Evolutionary conservation across 2,329 filamentous ascomycete species (phyloP), one percentile per base, ranked within the genome.

Genomic region (Colletotrichum destructivum): DNA sequence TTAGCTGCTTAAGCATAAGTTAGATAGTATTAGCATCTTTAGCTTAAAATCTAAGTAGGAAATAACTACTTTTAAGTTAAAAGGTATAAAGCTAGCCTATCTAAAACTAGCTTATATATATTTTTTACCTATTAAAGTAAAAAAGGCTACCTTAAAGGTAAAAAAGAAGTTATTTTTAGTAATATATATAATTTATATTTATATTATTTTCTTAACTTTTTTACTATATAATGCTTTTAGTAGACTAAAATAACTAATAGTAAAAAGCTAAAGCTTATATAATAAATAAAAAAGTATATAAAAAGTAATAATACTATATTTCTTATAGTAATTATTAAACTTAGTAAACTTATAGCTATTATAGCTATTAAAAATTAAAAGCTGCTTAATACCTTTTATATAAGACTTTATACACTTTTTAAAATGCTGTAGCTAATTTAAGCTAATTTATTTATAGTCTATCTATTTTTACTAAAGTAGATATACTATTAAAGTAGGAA

Each of bases 271-370:
- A 42, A 35, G 11, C n/a, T 51, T 63, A 52, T 52, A 51, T 54
- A 63, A 63, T 13, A 40, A 21, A 16, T 52, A 52, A 21, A 11
- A 11, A 49, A 2, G 7, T 63, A 12, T 26, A 23, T 35, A 31
- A 9, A 46, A 49, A 31, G n/a, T n/a, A 46, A 61, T 44, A 47
- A 47, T 21, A 49, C 2, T 49, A 23, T 23, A 47, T 26, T 51
- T 9, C 15, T 61, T 61, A 61, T 35, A 31, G 26, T 44, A 56
- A 26, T 42, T 55, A 54, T 59, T 54, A 60, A 38, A 62, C 2
- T 44, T 44, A 68, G 31, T 54, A 5, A 26, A 26, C 31, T 62
- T 68, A 38, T 26, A 26, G 4, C 26, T 26, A 26, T 26, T 26
- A 26, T 26, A 26, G 1, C 26, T 4, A 51, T 26, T 62, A 55